A percentile compares a stretch with the other conserved stretches of the same genome.
Conservation (phyloP, 495 filamentous ascomycete species). For the Penicillium tannophilum region DNA sequence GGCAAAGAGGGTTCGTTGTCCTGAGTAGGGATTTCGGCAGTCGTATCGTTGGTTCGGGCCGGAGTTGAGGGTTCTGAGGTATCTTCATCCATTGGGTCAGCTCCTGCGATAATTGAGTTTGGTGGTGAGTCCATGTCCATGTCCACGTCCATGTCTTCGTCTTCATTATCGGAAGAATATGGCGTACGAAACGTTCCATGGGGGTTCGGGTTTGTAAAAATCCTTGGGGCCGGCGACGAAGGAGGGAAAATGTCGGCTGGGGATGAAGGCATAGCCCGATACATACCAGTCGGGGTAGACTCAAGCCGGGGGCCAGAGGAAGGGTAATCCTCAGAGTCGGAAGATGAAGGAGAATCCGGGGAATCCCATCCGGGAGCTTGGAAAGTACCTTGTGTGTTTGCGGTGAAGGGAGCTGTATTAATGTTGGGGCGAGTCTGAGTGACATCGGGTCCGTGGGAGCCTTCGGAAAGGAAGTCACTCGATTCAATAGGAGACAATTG, state of each 20-base stretch:
- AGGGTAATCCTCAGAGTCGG: not conserved
- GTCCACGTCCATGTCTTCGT: not conserved
- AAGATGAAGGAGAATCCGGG: not conserved
- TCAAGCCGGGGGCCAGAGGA: not conserved
- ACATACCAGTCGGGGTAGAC: not conserved
- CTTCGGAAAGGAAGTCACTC: not conserved
- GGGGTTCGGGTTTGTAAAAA: not conserved
- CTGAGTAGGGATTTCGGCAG: not conserved
- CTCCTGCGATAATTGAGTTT: not conserved
- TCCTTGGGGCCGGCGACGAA: not conserved
- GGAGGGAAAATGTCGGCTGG: not conserved
- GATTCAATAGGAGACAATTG: not conserved
- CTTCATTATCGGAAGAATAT: not conserved
- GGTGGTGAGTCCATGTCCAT: not conserved
- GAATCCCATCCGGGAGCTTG: constrained; percentile 1
- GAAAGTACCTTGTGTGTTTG: constrained; percentile 5
- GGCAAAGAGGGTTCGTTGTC: not conserved
- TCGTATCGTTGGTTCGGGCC: not conserved
- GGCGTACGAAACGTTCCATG: not conserved
- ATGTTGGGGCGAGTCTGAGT: not conserved
- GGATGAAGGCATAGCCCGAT: not conserved
- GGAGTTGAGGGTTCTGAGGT: not conserved
- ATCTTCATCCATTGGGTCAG: constrained; percentile 3
- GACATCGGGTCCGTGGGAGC: not conserved
- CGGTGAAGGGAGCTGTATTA: not conserved